These are phyloP conservation scores for Thelephora aurantiotincta DNA, from an alignment of 768 basidiomycete species.

Conservation along the genomic window DNA sequence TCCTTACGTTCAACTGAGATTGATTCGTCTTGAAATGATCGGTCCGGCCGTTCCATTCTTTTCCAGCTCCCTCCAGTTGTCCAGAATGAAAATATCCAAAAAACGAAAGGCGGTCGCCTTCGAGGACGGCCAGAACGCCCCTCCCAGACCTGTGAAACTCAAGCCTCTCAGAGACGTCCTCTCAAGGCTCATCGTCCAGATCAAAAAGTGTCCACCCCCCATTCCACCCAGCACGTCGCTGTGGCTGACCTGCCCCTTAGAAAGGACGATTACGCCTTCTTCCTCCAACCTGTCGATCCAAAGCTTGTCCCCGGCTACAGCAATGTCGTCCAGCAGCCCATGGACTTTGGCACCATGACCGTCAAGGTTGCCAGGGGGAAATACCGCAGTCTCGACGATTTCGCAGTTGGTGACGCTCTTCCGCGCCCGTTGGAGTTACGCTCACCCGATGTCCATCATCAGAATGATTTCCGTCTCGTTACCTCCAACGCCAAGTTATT, in stretches of 20 bases:
- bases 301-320: slow-evolving; percentile 45
- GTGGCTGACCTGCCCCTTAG: slow-evolving; percentile 19
- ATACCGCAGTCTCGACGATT: slow-evolving; percentile 73
- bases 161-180: slow-evolving; percentile 73
- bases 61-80: too few relatives aligned
- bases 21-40: too few relatives aligned
- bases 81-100: slow-evolving; percentile 4
- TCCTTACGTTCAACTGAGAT: too few relatives aligned
- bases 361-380: slow-evolving; percentile 62
- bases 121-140: slow-evolving; percentile 20
- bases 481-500: slow-evolving; percentile 62
- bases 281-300: slow-evolving; percentile 52
- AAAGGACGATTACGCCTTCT: slow-evolving; percentile 81
- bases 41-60: too few relatives aligned
- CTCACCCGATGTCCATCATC: slow-evolving; percentile 2
- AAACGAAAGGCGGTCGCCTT: slow-evolving; percentile 14
- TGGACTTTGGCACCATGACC: slow-evolving; percentile 86
- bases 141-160: slow-evolving; percentile 48
- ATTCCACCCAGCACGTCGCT: not conserved
- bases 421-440: not conserved
- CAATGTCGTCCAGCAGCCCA: slow-evolving; percentile 68
- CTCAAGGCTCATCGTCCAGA: slow-evolving; percentile 46
- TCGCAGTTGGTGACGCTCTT: slow-evolving; percentile 37
- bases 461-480: slow-evolving; percentile 64
- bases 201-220: slow-evolving; percentile 44